Percentiles rank a stretch among this genome's conserved stretches.
phyloP scores from a whole-genome alignment of 2,329 filamentous ascomycete genomes.

The Phialocephala sp. region DNA sequence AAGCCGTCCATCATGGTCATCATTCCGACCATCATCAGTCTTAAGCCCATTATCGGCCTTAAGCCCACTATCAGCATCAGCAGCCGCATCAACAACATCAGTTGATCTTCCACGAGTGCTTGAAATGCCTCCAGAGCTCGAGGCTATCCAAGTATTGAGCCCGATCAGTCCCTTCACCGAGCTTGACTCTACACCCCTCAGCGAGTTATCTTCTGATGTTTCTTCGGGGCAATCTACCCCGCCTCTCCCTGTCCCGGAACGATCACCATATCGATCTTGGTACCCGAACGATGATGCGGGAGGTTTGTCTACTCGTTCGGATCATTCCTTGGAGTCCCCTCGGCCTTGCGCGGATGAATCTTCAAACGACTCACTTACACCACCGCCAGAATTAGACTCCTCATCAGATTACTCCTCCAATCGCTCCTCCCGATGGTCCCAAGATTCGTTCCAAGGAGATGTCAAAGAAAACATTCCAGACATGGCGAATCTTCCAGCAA shows the following conservation, averaged over 20 bases:
- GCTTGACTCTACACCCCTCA: not conserved
- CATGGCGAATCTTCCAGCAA: not conserved
- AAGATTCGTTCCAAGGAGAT: not conserved
- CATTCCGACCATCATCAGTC: constrained; percentile 10
- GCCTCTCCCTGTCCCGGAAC: not conserved
- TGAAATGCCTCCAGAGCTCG: constrained; percentile 6
- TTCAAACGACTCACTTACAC: not conserved
- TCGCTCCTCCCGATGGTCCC: not conserved
- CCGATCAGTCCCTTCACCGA: constrained; percentile 7
- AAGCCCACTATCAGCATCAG: not conserved
- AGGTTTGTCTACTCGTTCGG: not conserved
- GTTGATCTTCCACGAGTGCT: not conserved
- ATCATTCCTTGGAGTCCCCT: not conserved
- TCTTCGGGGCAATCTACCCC: not conserved
- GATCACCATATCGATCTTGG: constrained; percentile 1
- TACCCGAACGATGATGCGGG: not conserved
- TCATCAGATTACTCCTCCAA: not conserved
- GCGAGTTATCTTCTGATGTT: constrained; percentile 1
- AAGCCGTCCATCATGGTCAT: constrained; percentile 9
- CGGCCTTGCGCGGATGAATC: no score
- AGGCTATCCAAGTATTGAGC: not conserved
- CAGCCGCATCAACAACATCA: not conserved
- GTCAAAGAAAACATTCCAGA: constrained; percentile 1
- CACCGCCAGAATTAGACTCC: not conserved
- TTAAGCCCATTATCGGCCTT: constrained; percentile 11